Conservation (phyloP, 352 stramenopile genomes). For the Phytophthora capsici region DNA sequence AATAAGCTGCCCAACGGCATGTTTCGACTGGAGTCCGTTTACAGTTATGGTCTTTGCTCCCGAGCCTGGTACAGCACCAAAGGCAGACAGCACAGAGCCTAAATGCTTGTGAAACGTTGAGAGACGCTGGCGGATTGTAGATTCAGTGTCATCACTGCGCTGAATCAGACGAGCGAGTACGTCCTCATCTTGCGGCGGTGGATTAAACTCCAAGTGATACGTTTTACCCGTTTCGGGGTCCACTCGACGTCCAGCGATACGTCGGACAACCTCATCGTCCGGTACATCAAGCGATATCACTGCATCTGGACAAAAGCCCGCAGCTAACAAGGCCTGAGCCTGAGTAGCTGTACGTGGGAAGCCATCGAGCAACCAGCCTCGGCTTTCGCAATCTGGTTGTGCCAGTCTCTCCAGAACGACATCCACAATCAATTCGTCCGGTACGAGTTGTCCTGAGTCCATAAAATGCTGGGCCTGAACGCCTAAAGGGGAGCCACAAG, state of each 20-base stretch:
- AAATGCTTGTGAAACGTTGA: constrained; percentile 88
- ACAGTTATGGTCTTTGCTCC: constrained; percentile 48
- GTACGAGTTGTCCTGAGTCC: constrained; percentile 89
- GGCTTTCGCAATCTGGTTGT: constrained; percentile 80
- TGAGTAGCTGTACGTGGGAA: constrained; percentile 92
- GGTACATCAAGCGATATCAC: constrained; percentile 95
- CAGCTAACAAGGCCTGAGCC: constrained; percentile 81
- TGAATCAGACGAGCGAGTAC: constrained; percentile 82
- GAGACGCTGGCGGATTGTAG: constrained; percentile 91
- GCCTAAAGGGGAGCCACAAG: constrained; percentile 52
- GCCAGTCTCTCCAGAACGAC: constrained; percentile 75
- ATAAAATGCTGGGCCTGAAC: constrained; percentile 91
- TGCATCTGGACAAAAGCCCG: constrained; percentile 87
- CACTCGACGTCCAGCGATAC: constrained; percentile 95
- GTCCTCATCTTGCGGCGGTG: constrained; percentile 78
- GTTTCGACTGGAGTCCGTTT: constrained; percentile 55
- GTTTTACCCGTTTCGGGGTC: constrained; percentile 94
- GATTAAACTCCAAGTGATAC: constrained; percentile 97
- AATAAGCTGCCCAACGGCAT: constrained; percentile 44
- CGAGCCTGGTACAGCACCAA: constrained; percentile 20
- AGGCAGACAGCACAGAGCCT: constrained; percentile 54
- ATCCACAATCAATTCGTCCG: constrained; percentile 94
- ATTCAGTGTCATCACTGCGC: constrained; percentile 93
- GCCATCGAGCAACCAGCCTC: constrained; percentile 94
- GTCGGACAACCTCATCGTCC: constrained; percentile 95